Evolutionary conservation across 192 early-diverging fungal genomes (phyloP), one percentile per base, ranked within the genome.

Genomic region (Gamsiella multidivaricata): DNA sequence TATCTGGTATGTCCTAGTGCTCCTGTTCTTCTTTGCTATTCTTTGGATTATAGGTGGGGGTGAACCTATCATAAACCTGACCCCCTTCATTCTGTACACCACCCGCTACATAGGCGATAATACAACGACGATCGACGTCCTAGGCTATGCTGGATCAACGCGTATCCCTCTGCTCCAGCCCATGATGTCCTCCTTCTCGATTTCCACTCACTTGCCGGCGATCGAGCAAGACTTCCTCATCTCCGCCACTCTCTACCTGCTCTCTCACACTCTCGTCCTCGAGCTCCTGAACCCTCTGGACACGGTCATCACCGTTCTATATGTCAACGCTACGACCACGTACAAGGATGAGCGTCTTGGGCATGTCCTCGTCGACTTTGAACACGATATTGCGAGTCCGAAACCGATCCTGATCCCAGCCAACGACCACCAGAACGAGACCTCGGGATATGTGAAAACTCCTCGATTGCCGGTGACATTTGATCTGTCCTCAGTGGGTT

Each of bases 401-500:
- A 78, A 78, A 20, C 74, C 74, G 6, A 69, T 78, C 31, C 9
- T 78, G 25, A 78, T 78, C 47, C 74, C 74, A 1, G 74, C 74
- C 29, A 78, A 78, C 14, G 61, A 78, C 34, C 74, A 78, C 17
- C 59, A 69, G 54, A 62, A 78, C 23, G 66, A 58, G 49, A 69
- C 58, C 11, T 78, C 74, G 1, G 74, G 74, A 2, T 78, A 78
- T 54, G 66, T 50, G 42, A 78, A 69, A 66, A 78, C 74, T 0
- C 66, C 74, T 17, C 29, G 54, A 28, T 41, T 78, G 42, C 74
- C 74, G 18, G 65, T 69, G 32, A 39, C 39, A 47, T 64, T 78
- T 63, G 65, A 78, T n/a, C 45, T 78, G 22, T 78, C 60, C 3
- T 78, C 74, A 3, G 54, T 75, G 5, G 85, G 81, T 17, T 76